A percentile compares a stretch with the other conserved stretches of the same genome.
Evolutionary conservation across 2,329 filamentous ascomycete species (phyloP).

Genomic region (Thelonectria rubi): DNA sequence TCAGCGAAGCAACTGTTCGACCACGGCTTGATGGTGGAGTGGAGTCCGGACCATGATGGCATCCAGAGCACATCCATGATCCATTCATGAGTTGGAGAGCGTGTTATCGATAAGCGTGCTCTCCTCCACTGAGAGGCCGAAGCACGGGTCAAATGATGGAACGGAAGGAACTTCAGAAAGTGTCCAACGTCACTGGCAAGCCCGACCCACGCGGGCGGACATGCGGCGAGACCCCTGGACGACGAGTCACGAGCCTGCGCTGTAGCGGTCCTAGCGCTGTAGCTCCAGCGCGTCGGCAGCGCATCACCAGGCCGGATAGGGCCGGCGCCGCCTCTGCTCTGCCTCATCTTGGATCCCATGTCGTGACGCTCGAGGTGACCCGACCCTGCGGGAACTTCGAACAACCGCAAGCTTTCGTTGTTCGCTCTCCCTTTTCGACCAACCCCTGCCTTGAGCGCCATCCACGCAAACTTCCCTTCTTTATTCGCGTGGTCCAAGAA

Average conservation of each 20-base stretch:
- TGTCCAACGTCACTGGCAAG: conserved; percentile 26
- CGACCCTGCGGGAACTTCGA: conserved; percentile 35
- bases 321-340: conserved; percentile 15
- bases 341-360: conserved; percentile 29
- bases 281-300: conserved; percentile 23
- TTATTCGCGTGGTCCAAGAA: neutral
- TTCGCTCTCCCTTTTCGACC: conserved; percentile 28
- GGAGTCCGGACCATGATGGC: conserved; percentile 22
- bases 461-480: neutral
- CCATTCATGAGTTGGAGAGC: neutral
- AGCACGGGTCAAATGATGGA: conserved; percentile 40
- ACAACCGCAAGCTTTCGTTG: neutral
- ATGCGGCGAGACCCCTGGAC: conserved; percentile 27
- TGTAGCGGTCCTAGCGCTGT: conserved; percentile 32
- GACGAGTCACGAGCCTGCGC: conserved; percentile 37
- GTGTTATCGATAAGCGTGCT: conserved; percentile 35
- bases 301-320: neutral
- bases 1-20: neutral
- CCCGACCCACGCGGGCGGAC: conserved; percentile 2
- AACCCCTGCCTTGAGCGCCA: neutral
- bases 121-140: conserved; percentile 30
- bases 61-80: neutral
- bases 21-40: conserved; percentile 16
- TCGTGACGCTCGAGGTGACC: conserved; percentile 39
- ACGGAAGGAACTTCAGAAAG: conserved; percentile 2